A percentile compares a stretch with the other conserved stretches of the same genome.
phyloP scores from a whole-genome alignment of 2,329 filamentous ascomycete species.

The Aspergillus ustus region DNA sequence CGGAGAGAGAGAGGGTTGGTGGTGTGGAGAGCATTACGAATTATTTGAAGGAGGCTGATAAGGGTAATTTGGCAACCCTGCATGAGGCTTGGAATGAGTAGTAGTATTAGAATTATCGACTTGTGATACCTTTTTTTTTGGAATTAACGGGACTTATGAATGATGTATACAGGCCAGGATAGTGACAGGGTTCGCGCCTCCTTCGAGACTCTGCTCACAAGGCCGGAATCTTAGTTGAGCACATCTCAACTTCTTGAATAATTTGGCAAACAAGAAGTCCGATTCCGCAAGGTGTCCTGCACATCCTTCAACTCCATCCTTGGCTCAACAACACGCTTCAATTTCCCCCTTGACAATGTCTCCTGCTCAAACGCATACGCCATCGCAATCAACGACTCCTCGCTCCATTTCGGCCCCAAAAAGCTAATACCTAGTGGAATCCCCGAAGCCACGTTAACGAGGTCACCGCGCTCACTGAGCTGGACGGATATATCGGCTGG shows the following conservation, averaged over 20 bases:
- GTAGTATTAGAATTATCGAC: background rate
- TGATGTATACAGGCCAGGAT: background rate
- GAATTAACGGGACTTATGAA: background rate
- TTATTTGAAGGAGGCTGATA: background rate
- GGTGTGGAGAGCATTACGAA: background rate
- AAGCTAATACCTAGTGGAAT: constrained; percentile 67
- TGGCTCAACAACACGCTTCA: constrained; percentile 56
- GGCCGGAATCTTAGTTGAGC: background rate
- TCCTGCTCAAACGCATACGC: constrained; percentile 72
- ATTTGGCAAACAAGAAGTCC: background rate
- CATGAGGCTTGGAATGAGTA: background rate
- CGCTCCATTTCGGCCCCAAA: constrained; percentile 64
- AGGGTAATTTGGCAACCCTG: background rate
- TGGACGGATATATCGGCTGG: constrained; percentile 49
- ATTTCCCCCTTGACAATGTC: constrained; percentile 53
- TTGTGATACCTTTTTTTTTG: background rate
- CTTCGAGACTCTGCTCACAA: background rate
- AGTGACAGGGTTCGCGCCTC: background rate
- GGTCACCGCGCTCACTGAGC: constrained; percentile 52
- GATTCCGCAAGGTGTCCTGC: background rate
- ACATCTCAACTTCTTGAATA: background rate
- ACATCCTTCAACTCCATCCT: constrained; percentile 47
- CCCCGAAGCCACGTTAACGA: constrained; percentile 60
- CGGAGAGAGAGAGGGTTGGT: background rate
- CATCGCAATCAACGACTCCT: constrained; percentile 65